Evolutionary conservation across 768 basidiomycete species (phyloP).

Genomic region (Suillus sp.): DNA sequence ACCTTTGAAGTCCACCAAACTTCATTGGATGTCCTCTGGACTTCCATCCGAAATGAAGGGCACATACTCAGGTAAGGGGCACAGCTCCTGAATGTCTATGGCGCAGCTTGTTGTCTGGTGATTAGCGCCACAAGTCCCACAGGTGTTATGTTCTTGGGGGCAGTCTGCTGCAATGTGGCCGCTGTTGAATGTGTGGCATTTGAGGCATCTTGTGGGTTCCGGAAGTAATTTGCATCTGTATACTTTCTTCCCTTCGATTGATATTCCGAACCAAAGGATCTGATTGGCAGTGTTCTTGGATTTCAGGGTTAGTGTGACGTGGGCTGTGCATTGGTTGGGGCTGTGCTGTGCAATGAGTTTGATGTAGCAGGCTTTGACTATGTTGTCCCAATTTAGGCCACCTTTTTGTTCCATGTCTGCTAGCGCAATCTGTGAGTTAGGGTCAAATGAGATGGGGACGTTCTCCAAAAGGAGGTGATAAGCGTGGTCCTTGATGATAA

Average conservation of each 20-base stretch:
- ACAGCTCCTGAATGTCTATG: too few species aligned
- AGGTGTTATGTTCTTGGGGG: neutral
- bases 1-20: too few species aligned
- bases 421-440: neutral
- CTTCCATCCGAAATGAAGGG: too few species aligned
- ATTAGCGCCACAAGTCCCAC: too few species aligned
- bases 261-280: conserved; percentile 22
- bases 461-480: conserved; percentile 21
- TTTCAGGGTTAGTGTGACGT: conserved; percentile 26
- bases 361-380: conserved; percentile 27
- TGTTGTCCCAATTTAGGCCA: neutral
- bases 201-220: conserved; percentile 4
- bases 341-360: conserved; percentile 21
- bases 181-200: conserved; percentile 5
- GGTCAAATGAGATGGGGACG: conserved; percentile 25
- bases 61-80: too few species aligned
- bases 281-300: conserved; percentile 24
- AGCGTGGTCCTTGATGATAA: conserved; percentile 7
- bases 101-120: too few species aligned
- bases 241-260: conserved; percentile 20
- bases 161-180: conserved; percentile 13
- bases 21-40: too few species aligned
- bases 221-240: conserved; percentile 14
- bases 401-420: conserved; percentile 21
- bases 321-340: conserved; percentile 23